Base-by-base conservation (phyloP, 257 asterid genomes). In the Fraxinus anomala region DNA sequence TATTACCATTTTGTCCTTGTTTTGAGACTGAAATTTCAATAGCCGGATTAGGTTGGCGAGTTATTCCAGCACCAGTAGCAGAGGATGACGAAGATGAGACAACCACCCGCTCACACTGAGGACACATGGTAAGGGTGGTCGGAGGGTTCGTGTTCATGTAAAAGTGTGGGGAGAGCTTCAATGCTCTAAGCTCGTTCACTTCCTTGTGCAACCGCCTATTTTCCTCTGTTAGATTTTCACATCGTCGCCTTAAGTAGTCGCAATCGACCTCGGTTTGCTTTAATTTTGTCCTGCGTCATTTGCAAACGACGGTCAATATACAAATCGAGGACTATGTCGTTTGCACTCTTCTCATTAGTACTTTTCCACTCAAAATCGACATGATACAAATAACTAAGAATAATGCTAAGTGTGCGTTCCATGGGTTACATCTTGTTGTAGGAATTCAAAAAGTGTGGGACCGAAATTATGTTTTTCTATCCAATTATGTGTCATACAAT, bases 71-170 rank as follows among this genome's bases (percentile, higher is more conserved):
- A 42, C 17, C 51, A 42, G 51, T 12, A 81, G 88, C 77, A 0
- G 89, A 73, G 0, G 93, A 70, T 1, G 89, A 79, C 0, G 90
- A 78, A 4, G 87, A 75, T 0, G 97, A 80, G 21, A 83, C 90
- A 1, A 90, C 87, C 13, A 93, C 97, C 2, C 96, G 97, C 85
- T 96, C 96, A 76, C 99, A 96, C 39, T 92, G 96, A 1, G 97
- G 98, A 82, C 99, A 96, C 98, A 94, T 93, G 69, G 96, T 92
- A 37, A 94, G 96, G 76, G 99, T 94, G 73, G 97, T 91, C 3
- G 99, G 97, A 23, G 99, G 98, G 83, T 85, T 93, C 96, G 91
- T 87, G 76, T 94, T 92, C 99, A 89, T 92, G 88, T 94, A 96
- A 42, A 94, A 82, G 3, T 92, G 97, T 1, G 98, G 97, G 9